Percentiles rank a stretch among this genome's conserved stretches.
Evolutionary conservation across 1,139 yeast genomes (phyloP).

Genomic region (Candida sp.): DNA sequence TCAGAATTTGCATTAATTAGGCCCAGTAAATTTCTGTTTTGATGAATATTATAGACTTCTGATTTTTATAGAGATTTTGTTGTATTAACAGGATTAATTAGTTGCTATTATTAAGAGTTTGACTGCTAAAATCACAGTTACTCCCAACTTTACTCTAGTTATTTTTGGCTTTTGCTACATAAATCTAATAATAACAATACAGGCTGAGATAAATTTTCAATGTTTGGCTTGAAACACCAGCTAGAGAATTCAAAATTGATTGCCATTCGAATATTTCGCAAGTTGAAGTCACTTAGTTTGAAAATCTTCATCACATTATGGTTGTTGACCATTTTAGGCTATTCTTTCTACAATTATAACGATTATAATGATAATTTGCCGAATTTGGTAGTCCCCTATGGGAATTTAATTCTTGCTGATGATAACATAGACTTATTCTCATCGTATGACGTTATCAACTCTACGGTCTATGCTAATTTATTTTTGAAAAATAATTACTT

Average conservation of each 20-base stretch:
- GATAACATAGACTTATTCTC: not conserved
- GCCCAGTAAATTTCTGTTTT: too few relatives aligned
- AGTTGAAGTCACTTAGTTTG: not conserved
- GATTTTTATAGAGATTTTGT: too few relatives aligned
- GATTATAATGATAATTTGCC: not conserved
- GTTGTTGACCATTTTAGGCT: not conserved
- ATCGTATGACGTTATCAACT: not conserved
- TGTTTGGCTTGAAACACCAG: not conserved
- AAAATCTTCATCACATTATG: not conserved
- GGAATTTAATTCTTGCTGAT: not conserved
- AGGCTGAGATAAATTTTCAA: not conserved
- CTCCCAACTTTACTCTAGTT: too few relatives aligned
- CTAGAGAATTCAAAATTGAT: not conserved
- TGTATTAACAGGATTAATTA: too few relatives aligned
- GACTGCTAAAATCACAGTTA: too few relatives aligned
- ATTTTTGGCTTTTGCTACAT: too few relatives aligned
- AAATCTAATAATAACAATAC: too few relatives aligned
- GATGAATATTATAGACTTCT: too few relatives aligned
- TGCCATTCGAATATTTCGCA: not conserved
- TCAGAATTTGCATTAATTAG: too few relatives aligned
- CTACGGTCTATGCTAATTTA: not conserved
- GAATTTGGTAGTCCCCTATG: not conserved
- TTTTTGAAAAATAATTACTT: constrained; percentile 3
- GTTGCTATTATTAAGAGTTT: too few relatives aligned
- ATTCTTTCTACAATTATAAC: not conserved